Percentiles rank a stretch among this genome's conserved stretches.
Evolutionary conservation across 306 rosid genomes (phyloP).

Genomic region (Quercus engelmannii): DNA sequence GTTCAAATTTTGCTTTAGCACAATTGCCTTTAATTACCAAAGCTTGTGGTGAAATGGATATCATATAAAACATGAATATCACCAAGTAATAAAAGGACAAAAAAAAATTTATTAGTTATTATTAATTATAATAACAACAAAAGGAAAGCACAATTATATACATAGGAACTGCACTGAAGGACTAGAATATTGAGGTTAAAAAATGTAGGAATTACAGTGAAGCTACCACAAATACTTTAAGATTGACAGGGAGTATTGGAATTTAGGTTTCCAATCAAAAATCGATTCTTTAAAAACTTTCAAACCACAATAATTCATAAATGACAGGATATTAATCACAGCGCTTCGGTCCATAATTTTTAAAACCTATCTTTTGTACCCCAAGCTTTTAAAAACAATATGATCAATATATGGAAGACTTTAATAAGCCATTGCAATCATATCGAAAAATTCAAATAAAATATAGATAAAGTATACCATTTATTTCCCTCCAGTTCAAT

Average conservation of each 20-base stretch:
- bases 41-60: conserved; percentile 48
- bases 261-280: neutral
- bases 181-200: neutral
- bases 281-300: neutral
- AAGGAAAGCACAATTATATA: neutral
- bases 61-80: neutral
- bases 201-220: neutral
- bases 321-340: neutral
- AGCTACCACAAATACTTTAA: neutral
- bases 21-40: conserved; percentile 78
- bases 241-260: neutral
- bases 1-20: conserved; percentile 60
- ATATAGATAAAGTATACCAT: neutral
- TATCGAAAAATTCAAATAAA: neutral
- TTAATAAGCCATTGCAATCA: neutral
- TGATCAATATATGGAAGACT: neutral
- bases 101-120: neutral
- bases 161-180: neutral
- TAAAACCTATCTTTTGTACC: neutral
- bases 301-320: neutral
- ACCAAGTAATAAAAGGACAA: neutral
- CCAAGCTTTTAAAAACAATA: neutral
- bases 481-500: neutral
- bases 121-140: neutral
- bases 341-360: neutral